Percentiles rank a stretch among this genome's conserved stretches.
Evolutionary conservation across 495 filamentous ascomycete species (phyloP).

Genomic region (Trichoderma erinaceum): DNA sequence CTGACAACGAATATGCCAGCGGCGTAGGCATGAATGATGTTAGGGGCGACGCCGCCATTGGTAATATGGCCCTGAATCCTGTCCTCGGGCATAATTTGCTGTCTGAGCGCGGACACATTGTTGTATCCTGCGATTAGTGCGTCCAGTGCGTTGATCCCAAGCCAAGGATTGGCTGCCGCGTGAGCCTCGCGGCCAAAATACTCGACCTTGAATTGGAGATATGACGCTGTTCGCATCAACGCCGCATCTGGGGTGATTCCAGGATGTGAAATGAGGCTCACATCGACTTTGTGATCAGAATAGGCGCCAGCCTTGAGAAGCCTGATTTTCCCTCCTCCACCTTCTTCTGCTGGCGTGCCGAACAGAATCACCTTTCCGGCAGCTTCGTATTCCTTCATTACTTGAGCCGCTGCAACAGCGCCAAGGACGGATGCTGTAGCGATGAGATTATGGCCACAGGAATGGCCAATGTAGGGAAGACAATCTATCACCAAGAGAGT

Average conservation of each 20-base stretch:
- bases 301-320: constrained; percentile 60
- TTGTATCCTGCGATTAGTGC: constrained; percentile 58
- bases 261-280: constrained; percentile 58
- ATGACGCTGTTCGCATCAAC: constrained; percentile 45
- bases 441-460: constrained; percentile 67
- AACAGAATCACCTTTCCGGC: constrained; percentile 56
- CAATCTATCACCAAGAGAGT: constrained; percentile 36
- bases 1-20: constrained; percentile 48
- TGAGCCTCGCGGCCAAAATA: constrained; percentile 48
- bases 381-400: constrained; percentile 41
- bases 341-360: constrained; percentile 67
- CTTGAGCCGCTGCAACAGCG: constrained; percentile 49
- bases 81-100: constrained; percentile 57
- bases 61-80: constrained; percentile 55
- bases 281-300: constrained; percentile 49
- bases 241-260: constrained; percentile 39
- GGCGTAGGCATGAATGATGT: constrained; percentile 56
- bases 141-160: constrained; percentile 58
- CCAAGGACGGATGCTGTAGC: constrained; percentile 55
- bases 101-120: constrained; percentile 52
- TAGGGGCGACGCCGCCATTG: constrained; percentile 52
- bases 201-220: constrained; percentile 40
- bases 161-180: constrained; percentile 59
- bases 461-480: constrained; percentile 56
- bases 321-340: constrained; percentile 62